Conservation (phyloP, 2,329 filamentous ascomycete species). For the Monilinia laxa region DNA sequence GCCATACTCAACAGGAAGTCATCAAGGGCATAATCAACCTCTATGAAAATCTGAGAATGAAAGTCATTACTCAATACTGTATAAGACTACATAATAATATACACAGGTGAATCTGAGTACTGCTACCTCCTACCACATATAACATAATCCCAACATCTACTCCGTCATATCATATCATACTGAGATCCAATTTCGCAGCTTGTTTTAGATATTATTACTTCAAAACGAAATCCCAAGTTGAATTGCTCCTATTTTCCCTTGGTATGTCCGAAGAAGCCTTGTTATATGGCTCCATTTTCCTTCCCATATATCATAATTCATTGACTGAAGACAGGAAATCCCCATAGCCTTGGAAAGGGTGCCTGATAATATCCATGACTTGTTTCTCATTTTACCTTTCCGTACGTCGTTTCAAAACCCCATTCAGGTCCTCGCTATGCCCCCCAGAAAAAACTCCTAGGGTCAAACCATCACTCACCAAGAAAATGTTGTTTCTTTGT, state of each 20-base stretch:
- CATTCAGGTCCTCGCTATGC: constrained; percentile 6
- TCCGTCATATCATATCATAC: constrained; percentile 6
- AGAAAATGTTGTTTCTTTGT: constrained; percentile 40
- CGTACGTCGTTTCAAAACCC: constrained; percentile 13
- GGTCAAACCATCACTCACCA: constrained; percentile 30
- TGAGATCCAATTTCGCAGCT: not conserved
- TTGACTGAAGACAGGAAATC: not conserved
- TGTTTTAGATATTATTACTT: constrained; percentile 4
- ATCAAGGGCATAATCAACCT: not conserved
- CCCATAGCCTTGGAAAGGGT: not conserved
- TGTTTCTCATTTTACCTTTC: not conserved
- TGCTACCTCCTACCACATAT: constrained; percentile 8
- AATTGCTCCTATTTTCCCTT: not conserved
- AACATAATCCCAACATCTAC: not conserved
- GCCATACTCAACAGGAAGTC: not conserved
- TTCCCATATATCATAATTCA: not conserved
- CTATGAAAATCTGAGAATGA: not conserved
- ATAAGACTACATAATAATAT: constrained; percentile 21
- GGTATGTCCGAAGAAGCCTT: not conserved
- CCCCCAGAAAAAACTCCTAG: constrained; percentile 8
- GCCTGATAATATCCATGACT: constrained; percentile 6
- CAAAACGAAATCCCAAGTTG: not conserved
- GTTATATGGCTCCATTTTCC: not conserved
- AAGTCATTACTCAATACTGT: not conserved
- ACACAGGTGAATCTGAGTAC: constrained; percentile 15